Conservation (phyloP, 2,329 filamentous ascomycete species). For the Calonectria hongkongensis region DNA sequence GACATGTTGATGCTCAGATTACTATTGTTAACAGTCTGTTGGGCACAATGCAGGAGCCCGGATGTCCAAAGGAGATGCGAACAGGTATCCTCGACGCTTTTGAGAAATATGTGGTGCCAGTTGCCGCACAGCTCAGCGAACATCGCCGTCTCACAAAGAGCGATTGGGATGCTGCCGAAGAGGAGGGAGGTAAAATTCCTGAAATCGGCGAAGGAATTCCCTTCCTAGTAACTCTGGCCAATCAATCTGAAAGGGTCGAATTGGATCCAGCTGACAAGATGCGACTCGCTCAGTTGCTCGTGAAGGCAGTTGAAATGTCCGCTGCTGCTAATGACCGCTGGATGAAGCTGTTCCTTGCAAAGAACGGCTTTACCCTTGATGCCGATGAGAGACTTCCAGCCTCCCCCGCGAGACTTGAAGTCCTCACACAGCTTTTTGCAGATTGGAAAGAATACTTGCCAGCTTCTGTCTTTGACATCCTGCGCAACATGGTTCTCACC, state of each 20-base stretch:
- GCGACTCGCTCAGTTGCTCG: constrained; percentile 51
- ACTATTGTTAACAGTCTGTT: constrained; percentile 56
- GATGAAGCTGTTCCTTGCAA: constrained; percentile 57
- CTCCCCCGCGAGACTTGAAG: constrained; percentile 46
- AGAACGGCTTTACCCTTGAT: constrained; percentile 52
- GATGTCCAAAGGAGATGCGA: constrained; percentile 38
- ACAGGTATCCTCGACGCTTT: constrained; percentile 53
- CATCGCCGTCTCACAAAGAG: constrained; percentile 51
- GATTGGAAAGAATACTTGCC: constrained; percentile 44
- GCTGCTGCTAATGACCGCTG: constrained; percentile 56
- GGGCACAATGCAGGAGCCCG: constrained; percentile 46
- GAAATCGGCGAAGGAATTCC: constrained; percentile 36
- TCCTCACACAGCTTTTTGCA: constrained; percentile 42
- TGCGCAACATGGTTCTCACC: constrained; percentile 45
- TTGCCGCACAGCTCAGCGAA: constrained; percentile 57
- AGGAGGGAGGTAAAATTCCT: constrained; percentile 29
- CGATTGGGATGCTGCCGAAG: constrained; percentile 50
- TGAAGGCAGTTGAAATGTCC: constrained; percentile 53
- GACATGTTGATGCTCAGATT: constrained; percentile 58
- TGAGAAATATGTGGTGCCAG: constrained; percentile 53
- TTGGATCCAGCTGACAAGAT: constrained; percentile 32
- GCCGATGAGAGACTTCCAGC: constrained; percentile 49
- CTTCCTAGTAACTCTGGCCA: constrained; percentile 37
- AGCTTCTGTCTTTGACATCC: constrained; percentile 41
- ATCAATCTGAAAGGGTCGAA: not conserved